phyloP scores from a whole-genome alignment of 345 rosid species.

The Anacardium occidentale region DNA sequence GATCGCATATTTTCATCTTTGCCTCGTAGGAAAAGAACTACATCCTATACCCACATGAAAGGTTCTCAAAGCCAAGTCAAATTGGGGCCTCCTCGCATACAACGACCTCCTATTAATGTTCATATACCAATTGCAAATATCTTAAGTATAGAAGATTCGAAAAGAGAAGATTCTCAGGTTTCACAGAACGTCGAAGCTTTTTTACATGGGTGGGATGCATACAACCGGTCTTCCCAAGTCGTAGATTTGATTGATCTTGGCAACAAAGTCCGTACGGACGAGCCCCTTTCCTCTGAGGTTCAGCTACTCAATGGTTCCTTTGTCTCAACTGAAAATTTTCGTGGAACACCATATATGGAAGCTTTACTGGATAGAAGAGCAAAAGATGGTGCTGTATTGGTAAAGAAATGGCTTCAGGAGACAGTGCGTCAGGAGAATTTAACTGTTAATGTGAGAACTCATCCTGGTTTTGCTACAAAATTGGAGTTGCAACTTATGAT shows the following conservation, averaged over 20 bases:
- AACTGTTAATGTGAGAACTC: slow-evolving; percentile 51
- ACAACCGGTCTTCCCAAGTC: slow-evolving; percentile 35
- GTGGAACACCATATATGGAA: slow-evolving; percentile 83
- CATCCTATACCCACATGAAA: slow-evolving; percentile 31
- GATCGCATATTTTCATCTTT: slow-evolving; percentile 80
- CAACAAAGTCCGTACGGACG: slow-evolving; percentile 29
- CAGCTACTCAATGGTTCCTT: slow-evolving; percentile 68
- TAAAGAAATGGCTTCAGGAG: slow-evolving; percentile 96
- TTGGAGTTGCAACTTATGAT: slow-evolving; percentile 69
- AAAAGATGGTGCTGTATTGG: slow-evolving; percentile 78
- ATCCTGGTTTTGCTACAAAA: slow-evolving; percentile 65
- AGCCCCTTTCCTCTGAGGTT: slow-evolving; percentile 30
- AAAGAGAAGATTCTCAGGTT: slow-evolving; percentile 42
- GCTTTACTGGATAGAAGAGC: slow-evolving; percentile 81
- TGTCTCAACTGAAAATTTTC: slow-evolving; percentile 62
- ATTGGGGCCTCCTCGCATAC: slow-evolving; percentile 42
- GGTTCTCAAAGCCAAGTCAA: slow-evolving; percentile 54
- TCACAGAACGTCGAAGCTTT: slow-evolving; percentile 61
- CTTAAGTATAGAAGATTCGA: slow-evolving; percentile 47
- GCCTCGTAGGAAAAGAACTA: slow-evolving; percentile 65
- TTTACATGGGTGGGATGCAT: slow-evolving; percentile 67
- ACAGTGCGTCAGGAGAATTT: slow-evolving; percentile 65
- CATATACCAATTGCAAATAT: slow-evolving; percentile 73
- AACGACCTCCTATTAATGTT: slow-evolving; percentile 69
- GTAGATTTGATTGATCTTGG: slow-evolving; percentile 34